Evolutionary conservation across 1,139 yeast species (phyloP), one percentile per base, ranked within the genome.

Genomic region (Geotrichum phurueaensis): DNA sequence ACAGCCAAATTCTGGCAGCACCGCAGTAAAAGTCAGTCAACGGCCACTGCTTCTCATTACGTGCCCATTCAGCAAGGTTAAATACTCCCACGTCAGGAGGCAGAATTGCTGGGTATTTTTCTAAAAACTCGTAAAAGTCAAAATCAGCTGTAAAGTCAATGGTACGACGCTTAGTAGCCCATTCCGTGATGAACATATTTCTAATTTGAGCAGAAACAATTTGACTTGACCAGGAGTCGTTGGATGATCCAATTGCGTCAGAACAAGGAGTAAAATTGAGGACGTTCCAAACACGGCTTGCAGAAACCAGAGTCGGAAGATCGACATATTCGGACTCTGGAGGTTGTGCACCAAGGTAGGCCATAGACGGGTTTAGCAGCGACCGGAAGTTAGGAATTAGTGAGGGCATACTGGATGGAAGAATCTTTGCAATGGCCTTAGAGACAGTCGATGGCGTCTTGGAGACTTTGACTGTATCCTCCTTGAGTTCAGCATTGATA

Each of bases 61-160:
- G 68, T 1, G 77, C 78, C 79, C 79, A 76, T 12, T 67, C 66
- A 7, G 71, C 75, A 3, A 76, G 61, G 50, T 69, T 68, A 56
- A 66, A 65, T n/a, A 69, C 65, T 5, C 69, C 68, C 1, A 70
- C 66, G 25, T 69, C 69, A 3, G 71, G 70, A 0, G 77, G 76
- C 18, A 76, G 64, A 1, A 75, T 60, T 1, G 73, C 60, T 3
- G 73, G 65, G 60, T 73, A 76, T 51, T 71, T 66, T 49, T 69
- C 72, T 51, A 74, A 61, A 58, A 76, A 76, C 64, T 76, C 79
- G 53, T 71, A 73, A 31, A 69, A 65, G 39, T 73, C 78, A 63
- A 74, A 76, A 62, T 76, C 79, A 25, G 76, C 75, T 22, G 78
- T 74, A 64, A 69, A 76, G 61, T 76, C 77, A n/a, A 68, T 66